Percentiles rank a stretch among this genome's conserved stretches.
Conservation (phyloP, 495 filamentous ascomycete genomes). For the Aspergillus sclerotioniger region DNA sequence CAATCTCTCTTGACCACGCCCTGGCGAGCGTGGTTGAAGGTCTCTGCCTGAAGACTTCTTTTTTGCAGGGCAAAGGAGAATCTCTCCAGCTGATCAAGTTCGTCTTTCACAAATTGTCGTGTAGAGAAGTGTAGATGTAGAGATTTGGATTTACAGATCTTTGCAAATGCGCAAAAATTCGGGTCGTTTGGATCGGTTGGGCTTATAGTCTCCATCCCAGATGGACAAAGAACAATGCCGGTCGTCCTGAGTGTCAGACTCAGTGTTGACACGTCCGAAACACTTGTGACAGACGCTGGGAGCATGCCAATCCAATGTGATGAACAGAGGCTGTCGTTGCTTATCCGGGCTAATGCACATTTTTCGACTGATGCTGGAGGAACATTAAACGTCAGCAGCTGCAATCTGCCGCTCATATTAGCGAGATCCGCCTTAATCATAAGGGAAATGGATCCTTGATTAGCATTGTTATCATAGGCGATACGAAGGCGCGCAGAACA, state of each 20-base stretch:
- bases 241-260: constrained; percentile 18
- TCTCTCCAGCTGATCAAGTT: constrained; percentile 16
- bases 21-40: constrained; percentile 20
- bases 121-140: constrained; percentile 21
- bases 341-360: constrained; percentile 19
- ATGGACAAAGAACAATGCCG: constrained; percentile 25
- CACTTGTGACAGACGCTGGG: constrained; percentile 17
- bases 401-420: constrained; percentile 21
- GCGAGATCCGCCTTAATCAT: constrained; percentile 19
- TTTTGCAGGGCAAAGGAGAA: constrained; percentile 18
- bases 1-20: constrained; percentile 20
- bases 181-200: constrained; percentile 15
- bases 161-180: constrained; percentile 21
- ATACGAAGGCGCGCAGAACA: constrained; percentile 22
- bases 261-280: constrained; percentile 23
- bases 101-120: constrained; percentile 23
- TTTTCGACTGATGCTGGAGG: constrained; percentile 18
- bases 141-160: constrained; percentile 23
- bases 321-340: constrained; percentile 21
- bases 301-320: constrained; percentile 17
- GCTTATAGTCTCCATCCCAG: constrained; percentile 17
- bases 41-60: constrained; percentile 17
- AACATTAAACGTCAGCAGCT: constrained; percentile 19
- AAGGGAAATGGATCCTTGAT: constrained; percentile 23
- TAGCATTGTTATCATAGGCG: constrained; percentile 17